Evolutionary conservation across 495 filamentous ascomycete species (phyloP).

Genomic region (Penicillium bialowiezense): DNA sequence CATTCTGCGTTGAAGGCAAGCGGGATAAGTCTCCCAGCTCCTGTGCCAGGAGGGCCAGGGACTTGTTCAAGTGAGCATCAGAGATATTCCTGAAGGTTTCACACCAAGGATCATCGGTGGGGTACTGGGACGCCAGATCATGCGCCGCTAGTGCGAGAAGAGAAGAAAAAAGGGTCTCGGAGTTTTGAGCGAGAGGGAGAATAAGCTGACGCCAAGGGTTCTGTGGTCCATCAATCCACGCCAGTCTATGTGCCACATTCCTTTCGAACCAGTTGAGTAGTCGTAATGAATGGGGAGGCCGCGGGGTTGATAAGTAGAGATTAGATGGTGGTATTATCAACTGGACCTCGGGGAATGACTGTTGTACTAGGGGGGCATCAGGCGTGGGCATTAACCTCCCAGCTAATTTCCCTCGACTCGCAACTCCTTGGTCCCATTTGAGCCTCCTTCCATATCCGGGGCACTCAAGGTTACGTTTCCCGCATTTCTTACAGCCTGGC

Average conservation of each 20-base stretch:
- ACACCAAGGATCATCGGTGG: neutral
- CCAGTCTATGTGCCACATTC: constrained; percentile 8
- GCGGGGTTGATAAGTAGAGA: too few relatives aligned
- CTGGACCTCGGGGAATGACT: too few relatives aligned
- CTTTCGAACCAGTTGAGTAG: neutral
- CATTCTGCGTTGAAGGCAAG: too few relatives aligned
- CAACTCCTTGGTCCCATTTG: constrained; percentile 11
- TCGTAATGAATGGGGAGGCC: neutral
- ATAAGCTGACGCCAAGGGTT: constrained; percentile 15
- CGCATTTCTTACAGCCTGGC: constrained; percentile 13
- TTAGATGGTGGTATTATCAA: neutral
- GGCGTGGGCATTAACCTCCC: neutral
- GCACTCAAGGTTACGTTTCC: constrained; percentile 1
- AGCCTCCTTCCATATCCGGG: constrained; percentile 9
- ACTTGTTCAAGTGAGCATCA: neutral
- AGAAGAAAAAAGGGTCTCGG: constrained; percentile 3
- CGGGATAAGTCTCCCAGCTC: too few relatives aligned
- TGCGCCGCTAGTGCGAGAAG: constrained; percentile 10
- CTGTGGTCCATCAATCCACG: constrained; percentile 13
- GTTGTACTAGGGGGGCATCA: neutral
- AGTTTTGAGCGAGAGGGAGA: constrained; percentile 7
- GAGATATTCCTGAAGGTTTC: constrained; percentile 1
- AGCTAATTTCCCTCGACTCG: constrained; percentile 9
- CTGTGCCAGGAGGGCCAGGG: constrained; percentile 1
- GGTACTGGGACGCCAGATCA: constrained; percentile 10